These are phyloP conservation scores for Syzygium aqueum DNA, from an alignment of 345 rosid genomes.

Conservation along the genomic window DNA sequence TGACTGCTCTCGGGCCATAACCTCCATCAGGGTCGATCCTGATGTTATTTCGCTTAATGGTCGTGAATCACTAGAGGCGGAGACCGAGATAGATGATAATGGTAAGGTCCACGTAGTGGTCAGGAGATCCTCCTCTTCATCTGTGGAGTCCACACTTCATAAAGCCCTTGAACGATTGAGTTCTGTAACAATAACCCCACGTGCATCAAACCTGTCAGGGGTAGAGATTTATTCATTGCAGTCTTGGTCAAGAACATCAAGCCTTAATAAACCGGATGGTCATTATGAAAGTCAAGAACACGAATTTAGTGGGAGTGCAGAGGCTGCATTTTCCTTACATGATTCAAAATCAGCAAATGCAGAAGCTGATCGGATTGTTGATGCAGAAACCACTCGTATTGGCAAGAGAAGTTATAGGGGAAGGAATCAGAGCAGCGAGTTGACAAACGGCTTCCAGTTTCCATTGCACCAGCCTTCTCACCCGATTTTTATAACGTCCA, in stretches of 20 bases:
- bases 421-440: neutral
- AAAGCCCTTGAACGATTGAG: neutral
- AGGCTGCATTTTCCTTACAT: neutral
- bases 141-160: neutral
- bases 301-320: neutral
- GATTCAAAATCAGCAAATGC: neutral
- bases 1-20: neutral
- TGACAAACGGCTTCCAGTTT: neutral
- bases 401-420: neutral
- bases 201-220: constrained; percentile 1
- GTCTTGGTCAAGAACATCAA: neutral
- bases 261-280: neutral
- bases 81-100: neutral
- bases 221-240: constrained; percentile 5
- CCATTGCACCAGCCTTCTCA: neutral
- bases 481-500: neutral
- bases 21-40: constrained; percentile 4
- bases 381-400: neutral
- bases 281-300: neutral
- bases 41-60: constrained; percentile 4
- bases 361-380: neutral
- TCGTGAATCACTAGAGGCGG: neutral
- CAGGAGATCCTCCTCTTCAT: neutral
- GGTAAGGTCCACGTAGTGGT: constrained; percentile 7
- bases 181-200: neutral